phyloP scores from a whole-genome alignment of 768 basidiomycete genomes.

The Kwoniella europaea region DNA sequence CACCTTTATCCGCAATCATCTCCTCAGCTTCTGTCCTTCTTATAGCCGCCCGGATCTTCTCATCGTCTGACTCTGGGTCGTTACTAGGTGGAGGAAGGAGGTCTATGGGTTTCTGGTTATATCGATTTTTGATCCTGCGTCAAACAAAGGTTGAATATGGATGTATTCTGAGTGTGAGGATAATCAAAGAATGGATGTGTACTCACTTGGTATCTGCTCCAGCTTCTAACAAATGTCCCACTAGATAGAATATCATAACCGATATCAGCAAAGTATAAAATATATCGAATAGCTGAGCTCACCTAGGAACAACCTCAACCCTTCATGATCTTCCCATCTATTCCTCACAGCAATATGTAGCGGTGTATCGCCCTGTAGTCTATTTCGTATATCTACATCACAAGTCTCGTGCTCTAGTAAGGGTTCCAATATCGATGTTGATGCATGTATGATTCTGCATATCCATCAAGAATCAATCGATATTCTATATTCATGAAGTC shows the following conservation, averaged over 20 bases:
- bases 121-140: conserved; percentile 73
- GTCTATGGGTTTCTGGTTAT: conserved; percentile 66
- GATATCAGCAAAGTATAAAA: background rate
- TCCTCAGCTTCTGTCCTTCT: conserved; percentile 64
- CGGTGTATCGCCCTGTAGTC: conserved; percentile 72
- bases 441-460: conserved; percentile 64
- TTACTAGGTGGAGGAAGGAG: conserved; percentile 60
- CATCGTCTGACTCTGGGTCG: conserved; percentile 60
- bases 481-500: background rate
- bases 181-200: too few species aligned
- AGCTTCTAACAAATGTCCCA: conserved; percentile 68
- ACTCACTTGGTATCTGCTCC: conserved; percentile 74
- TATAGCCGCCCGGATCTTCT: conserved; percentile 64
- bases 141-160: too few species aligned
- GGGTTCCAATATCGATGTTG: conserved; percentile 70
- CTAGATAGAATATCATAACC: conserved; percentile 10
- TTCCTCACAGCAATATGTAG: conserved; percentile 71
- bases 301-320: conserved; percentile 65
- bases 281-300: conserved; percentile 56
- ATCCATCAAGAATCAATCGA: background rate
- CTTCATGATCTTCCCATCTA: conserved; percentile 63
- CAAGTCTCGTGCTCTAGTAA: conserved; percentile 75
- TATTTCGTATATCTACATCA: conserved; percentile 80
- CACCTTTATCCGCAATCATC: conserved; percentile 64
- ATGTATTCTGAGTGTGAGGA: too few species aligned